A percentile compares a stretch with the other conserved stretches of the same genome.
Conservation (phyloP, 1,284 basidiomycete genomes). For the Ganoderma sinense region DNA sequence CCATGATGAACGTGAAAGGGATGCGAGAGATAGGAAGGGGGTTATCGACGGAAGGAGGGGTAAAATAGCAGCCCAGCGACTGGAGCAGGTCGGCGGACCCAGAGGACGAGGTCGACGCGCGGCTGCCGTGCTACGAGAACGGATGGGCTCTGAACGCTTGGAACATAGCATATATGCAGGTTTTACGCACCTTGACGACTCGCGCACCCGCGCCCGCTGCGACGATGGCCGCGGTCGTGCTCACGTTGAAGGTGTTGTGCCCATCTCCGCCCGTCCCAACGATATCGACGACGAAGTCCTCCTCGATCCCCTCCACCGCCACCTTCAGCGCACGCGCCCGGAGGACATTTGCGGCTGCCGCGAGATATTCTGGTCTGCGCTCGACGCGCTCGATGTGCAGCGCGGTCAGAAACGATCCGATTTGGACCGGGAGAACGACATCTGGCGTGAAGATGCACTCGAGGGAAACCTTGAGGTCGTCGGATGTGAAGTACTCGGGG, state of each 20-base stretch:
- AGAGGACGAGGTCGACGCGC: constrained; percentile 93
- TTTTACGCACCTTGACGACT: constrained; percentile 81
- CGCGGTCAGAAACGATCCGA: constrained; percentile 87
- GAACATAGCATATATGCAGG: not conserved
- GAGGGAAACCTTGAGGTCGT: constrained; percentile 76
- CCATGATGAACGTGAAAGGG: constrained; percentile 94
- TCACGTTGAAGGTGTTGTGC: constrained; percentile 97
- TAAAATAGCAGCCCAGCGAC: constrained; percentile 84
- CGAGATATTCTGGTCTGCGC: constrained; percentile 75
- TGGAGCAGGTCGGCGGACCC: constrained; percentile 95
- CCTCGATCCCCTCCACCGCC: constrained; percentile 60
- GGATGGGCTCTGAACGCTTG: not conserved
- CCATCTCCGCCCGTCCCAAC: constrained; percentile 95
- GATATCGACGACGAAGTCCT: constrained; percentile 78
- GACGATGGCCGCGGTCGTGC: constrained; percentile 93
- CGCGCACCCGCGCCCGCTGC: constrained; percentile 94
- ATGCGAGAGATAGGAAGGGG: constrained; percentile 64
- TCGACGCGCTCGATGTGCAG: constrained; percentile 82
- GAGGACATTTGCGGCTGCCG: constrained; percentile 80
- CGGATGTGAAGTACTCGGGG: constrained; percentile 76
- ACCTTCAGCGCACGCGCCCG: constrained; percentile 71
- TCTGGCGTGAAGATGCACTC: constrained; percentile 78
- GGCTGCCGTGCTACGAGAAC: constrained; percentile 84
- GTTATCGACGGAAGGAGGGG: constrained; percentile 65
- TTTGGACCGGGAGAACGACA: constrained; percentile 69